These are phyloP conservation scores for Pythium insidiosum DNA, from an alignment of 352 stramenopile genomes.

Conservation along the genomic window DNA sequence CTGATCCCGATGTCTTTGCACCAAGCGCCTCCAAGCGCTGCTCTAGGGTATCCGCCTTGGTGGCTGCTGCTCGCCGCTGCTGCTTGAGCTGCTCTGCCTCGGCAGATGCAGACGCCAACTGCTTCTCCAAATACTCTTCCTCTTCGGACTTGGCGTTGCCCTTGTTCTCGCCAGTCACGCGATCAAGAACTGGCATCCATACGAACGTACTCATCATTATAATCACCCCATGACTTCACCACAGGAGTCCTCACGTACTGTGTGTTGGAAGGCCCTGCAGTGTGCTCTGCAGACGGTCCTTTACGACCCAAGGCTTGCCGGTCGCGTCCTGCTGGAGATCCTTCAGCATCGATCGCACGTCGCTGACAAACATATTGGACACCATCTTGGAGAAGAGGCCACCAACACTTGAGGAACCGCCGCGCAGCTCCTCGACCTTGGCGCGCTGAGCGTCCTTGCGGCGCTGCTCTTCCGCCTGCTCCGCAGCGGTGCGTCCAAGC, in stretches of 20 bases:
- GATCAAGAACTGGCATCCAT: conserved; percentile 31
- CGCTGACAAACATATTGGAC: conserved; percentile 47
- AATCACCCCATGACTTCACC: neutral
- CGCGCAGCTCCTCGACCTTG: conserved; percentile 3
- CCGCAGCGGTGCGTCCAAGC: conserved; percentile 23
- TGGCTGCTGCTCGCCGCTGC: conserved; percentile 12
- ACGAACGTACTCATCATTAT: conserved; percentile 1
- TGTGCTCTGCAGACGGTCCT: conserved; percentile 55
- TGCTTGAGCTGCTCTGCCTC: conserved; percentile 25
- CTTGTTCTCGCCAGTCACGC: conserved; percentile 27
- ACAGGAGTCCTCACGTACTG: conserved; percentile 16
- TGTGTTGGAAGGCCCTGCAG: conserved; percentile 51
- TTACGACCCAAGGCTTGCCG: conserved; percentile 50
- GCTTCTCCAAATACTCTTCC: conserved; percentile 44
- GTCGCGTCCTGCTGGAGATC: conserved; percentile 51
- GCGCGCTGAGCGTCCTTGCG: conserved; percentile 12
- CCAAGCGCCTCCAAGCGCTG: conserved; percentile 5
- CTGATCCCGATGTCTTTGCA: neutral
- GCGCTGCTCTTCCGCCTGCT: conserved; percentile 25
- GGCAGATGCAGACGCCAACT: conserved; percentile 31
- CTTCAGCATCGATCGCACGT: conserved; percentile 56
- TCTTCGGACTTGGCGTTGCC: conserved; percentile 30
- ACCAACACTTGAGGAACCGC: conserved; percentile 1
- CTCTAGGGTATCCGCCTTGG: conserved; percentile 17
- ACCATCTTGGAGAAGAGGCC: conserved; percentile 20